Evolutionary conservation across 2,329 filamentous ascomycete species (phyloP), one percentile per base, ranked within the genome.

Genomic region (Neopestalotiopsis sp.): DNA sequence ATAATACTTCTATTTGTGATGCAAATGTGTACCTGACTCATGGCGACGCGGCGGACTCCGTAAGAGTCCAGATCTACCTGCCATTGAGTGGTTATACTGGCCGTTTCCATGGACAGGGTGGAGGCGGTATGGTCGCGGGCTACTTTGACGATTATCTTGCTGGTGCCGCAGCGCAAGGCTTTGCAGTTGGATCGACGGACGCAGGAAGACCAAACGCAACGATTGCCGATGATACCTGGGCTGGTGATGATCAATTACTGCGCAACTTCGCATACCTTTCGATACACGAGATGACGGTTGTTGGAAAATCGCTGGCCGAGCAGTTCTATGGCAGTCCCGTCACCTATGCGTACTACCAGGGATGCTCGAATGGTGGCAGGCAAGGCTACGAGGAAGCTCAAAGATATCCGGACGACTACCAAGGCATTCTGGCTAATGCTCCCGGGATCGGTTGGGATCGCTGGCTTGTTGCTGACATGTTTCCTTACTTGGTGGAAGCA

Each of bases 351-450:
- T 63, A 63, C 32, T 63, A 9, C 6, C 20, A 38, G 14, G 60
- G 60, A 1, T 65, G 62, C 40, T 65, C 62, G 14, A 14, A 65
- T 24, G 62, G 62, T 42, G 62, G 62, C 4, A 5, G 62, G 4
- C 40, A 65, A 32, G 62, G 62, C 3, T 49, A 30, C 40, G 13
- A 5, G 20, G 17, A 20, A 10, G 83, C 85, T 0, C 84, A 89
- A 71, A 75, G 81, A 7, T 88, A 84, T 69, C 86, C 87, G 0
- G 79, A 84, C 1, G 83, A 85, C 38, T 89, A 87, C 58, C 84
- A 89, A 59, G 87, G 87, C 2, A 83, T 89, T 14, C 73, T 87
- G 0, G 86, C 86, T 1, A 82, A 80, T 0, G 77, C 78, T 1
- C 82, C 84, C 1, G 86, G 84, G 5, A 70, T 83, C 5, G 73